These are phyloP conservation scores for Bruguiera sexangula DNA, from an alignment of 345 rosid species.

Conservation along the genomic window DNA sequence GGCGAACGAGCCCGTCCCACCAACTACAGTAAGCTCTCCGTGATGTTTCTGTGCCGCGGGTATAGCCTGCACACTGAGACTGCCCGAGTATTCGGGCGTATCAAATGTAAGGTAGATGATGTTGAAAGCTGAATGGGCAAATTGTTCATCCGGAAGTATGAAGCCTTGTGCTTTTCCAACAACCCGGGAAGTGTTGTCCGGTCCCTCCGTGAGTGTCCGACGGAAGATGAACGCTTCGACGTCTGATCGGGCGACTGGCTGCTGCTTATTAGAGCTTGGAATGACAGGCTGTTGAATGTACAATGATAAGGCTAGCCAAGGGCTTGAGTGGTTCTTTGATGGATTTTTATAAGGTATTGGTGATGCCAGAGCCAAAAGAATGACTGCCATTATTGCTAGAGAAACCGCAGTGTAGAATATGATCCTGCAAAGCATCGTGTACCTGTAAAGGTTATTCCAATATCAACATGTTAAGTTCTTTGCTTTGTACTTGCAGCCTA, in stretches of 20 bases:
- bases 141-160: constrained; percentile 55
- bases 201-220: constrained; percentile 59
- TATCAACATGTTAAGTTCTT: background rate
- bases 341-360: constrained; percentile 39
- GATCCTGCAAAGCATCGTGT: constrained; percentile 54
- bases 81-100: constrained; percentile 52
- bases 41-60: constrained; percentile 29
- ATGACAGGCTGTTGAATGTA: constrained; percentile 59
- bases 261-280: constrained; percentile 18
- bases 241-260: constrained; percentile 2
- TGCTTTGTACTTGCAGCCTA: background rate
- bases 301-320: constrained; percentile 63
- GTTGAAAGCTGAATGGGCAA: constrained; percentile 62
- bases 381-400: constrained; percentile 43
- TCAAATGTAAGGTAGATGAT: constrained; percentile 65
- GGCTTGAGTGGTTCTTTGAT: constrained; percentile 17
- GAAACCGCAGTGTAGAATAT: constrained; percentile 55
- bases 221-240: constrained; percentile 63
- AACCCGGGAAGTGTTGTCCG: constrained; percentile 57
- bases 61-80: constrained; percentile 58
- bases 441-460: background rate
- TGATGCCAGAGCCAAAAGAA: constrained; percentile 57
- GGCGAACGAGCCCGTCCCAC: constrained; percentile 80
- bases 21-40: constrained; percentile 61
- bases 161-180: constrained; percentile 81